Evolutionary conservation across 768 basidiomycete species (phyloP), one percentile per base, ranked within the genome.

Genomic region (Pleurotus cornucopiae): DNA sequence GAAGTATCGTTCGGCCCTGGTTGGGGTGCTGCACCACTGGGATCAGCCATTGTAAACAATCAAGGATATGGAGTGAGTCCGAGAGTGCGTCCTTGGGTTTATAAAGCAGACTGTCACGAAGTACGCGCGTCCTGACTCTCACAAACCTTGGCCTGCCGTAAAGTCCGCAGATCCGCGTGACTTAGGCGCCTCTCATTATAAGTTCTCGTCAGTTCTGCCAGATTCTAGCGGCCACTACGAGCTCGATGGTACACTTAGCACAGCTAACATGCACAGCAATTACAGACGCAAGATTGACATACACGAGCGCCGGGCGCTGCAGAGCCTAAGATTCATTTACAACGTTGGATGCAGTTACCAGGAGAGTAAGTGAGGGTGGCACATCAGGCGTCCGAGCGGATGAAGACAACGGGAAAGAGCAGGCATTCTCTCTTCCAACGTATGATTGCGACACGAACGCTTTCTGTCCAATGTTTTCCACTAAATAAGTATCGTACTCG

Each of bases 1-100:
- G 95, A 92, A 54, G 83, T 79, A 64, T 97, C 95, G 71, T 98
- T 88, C 21, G 87, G 85, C 48, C 86, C 89, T n/a, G 90, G 89
- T 64, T 86, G 88, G 58, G 89, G 82, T 57, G 89, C 68, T 58
- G 89, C 90, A 63, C 91, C 91, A 65, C 88, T 91, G 11, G 91
- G 89, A 75, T 93, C 90, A 60, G 86, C 86, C 88, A 81, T 81
- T 55, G 48, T 69, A 48, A 55, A 49, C 67, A 48, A 34, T 58
- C 21, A 58, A 58, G 55, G 54, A 47, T 57, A 52, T 54, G 58
- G 59, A 60, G 52, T 55, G 53, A 60, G 54, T 61, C 55, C 61
- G 65, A 47, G 26, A 38, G 12, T 18, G 49, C 40, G 41, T 21
- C 34, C 49, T 34, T 25, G 6, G 12, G 11, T 56, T 48, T 49